A percentile compares a stretch with the other conserved stretches of the same genome.
phyloP scores from a whole-genome alignment of 805 yeast species.

The Candida pseudofarinosa region DNA sequence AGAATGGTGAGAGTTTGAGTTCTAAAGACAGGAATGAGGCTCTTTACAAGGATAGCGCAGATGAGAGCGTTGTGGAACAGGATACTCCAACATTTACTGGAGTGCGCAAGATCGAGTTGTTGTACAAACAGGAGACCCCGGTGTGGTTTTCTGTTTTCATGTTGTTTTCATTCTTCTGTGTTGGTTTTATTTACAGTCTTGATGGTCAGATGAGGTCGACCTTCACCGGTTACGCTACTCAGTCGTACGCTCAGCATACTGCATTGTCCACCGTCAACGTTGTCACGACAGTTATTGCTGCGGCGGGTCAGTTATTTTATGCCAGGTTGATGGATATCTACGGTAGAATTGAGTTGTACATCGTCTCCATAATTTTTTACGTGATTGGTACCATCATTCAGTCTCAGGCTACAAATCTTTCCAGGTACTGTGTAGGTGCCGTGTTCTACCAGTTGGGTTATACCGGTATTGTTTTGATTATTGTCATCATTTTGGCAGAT shows the following conservation, averaged over 20 bases:
- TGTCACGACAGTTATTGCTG: conserved; percentile 56
- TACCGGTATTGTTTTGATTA: conserved; percentile 56
- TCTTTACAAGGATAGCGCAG: background rate
- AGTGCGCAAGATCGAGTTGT: conserved; percentile 52
- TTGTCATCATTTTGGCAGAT: conserved; percentile 61
- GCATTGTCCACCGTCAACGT: conserved; percentile 56
- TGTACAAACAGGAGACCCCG: conserved; percentile 44
- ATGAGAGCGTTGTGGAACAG: background rate
- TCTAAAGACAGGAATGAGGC: background rate
- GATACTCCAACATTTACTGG: conserved; percentile 38
- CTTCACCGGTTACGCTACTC: conserved; percentile 53
- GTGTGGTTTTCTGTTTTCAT: conserved; percentile 35
- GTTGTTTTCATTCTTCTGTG: conserved; percentile 47
- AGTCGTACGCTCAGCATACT: conserved; percentile 51
- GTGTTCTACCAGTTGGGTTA: conserved; percentile 50
- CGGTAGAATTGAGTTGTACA: conserved; percentile 55
- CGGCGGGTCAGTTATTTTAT: conserved; percentile 61
- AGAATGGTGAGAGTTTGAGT: background rate
- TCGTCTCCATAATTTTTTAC: conserved; percentile 51
- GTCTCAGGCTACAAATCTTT: conserved; percentile 55
- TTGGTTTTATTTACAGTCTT: conserved; percentile 57
- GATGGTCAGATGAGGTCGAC: conserved; percentile 48
- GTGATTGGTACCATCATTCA: conserved; percentile 61
- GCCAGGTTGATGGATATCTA: conserved; percentile 65
- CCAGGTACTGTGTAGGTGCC: conserved; percentile 62